Base-by-base conservation (phyloP, 2,329 filamentous ascomycete species). In the Scedosporium dehoogii region DNA sequence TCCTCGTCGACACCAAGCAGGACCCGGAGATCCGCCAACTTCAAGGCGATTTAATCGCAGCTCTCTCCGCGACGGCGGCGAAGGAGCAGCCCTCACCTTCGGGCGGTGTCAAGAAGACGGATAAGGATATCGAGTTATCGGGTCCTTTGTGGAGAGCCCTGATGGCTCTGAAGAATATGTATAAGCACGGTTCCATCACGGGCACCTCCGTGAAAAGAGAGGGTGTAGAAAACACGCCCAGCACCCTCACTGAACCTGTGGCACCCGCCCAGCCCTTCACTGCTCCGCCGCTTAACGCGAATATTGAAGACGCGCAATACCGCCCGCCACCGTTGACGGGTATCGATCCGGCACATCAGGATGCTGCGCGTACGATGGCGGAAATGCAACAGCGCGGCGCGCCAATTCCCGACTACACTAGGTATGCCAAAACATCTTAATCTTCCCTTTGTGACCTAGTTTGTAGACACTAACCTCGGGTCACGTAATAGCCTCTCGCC, bases 351-450 rank as follows among this genome's bases (percentile, higher is more conserved):
- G 82, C 86, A 58, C 82, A 55, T 5, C 51, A 85, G 64, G 81
- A 86, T 67, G 85, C 85, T 0, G 85, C 85, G 1, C 71, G 87
- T 48, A 83, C 84, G 58, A 87, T 87, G 84, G 80, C 85, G 1
- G 83, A 85, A 69, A 79, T 88, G 76, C 85, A 87, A 70, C 84
- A 84, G 68, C 59, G 62, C 33, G 82, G 83, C 9, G 77, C 75
- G 38, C 72, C 74, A 0, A 68, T 82, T 12, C 72, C 75, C 41
- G 80, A 83, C 18, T 80, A 79, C 65, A 66, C 76, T 29, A 73
- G 72, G 76, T 76, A 67, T 66, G 73, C 59, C 25, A 61, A 62
- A 55, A 14, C 29, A 23, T 38, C 42, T 58, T 56, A 41, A 48
- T 25, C 48, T 23, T 55, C 4, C 27, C 27, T 33, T 27, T 58